phyloP scores from a whole-genome alignment of 495 filamentous ascomycete species.

The Extremus antarcticus region DNA sequence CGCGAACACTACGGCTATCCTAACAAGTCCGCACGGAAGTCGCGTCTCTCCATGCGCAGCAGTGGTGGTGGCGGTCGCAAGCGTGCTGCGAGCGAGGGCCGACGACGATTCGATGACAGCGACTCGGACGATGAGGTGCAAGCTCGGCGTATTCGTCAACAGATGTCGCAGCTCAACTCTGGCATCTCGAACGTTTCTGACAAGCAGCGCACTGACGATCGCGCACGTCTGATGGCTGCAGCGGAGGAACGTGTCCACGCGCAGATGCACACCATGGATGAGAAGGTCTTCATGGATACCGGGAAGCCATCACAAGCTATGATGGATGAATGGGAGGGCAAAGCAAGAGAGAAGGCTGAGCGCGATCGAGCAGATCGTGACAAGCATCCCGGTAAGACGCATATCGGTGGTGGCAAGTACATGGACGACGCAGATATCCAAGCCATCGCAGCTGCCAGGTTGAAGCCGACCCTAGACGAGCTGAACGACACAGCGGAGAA shows the following conservation, averaged over 20 bases:
- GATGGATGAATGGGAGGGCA: slow-evolving; percentile 67
- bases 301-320: slow-evolving; percentile 62
- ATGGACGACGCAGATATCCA: slow-evolving; percentile 74
- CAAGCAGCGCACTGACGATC: slow-evolving; percentile 62
- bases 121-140: slow-evolving; percentile 53
- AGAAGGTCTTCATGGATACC: slow-evolving; percentile 62
- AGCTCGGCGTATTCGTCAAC: slow-evolving; percentile 61
- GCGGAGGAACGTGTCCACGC: slow-evolving; percentile 78
- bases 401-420: slow-evolving; percentile 71
- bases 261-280: slow-evolving; percentile 66
- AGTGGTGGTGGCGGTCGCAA: slow-evolving; percentile 32
- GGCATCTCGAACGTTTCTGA: slow-evolving; percentile 59
- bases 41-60: slow-evolving; percentile 40
- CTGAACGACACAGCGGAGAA: slow-evolving; percentile 66
- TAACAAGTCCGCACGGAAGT: slow-evolving; percentile 36
- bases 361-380: slow-evolving; percentile 50
- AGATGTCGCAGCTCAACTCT: slow-evolving; percentile 66
- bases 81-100: slow-evolving; percentile 58
- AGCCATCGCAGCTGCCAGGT: slow-evolving; percentile 60
- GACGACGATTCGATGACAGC: slow-evolving; percentile 21
- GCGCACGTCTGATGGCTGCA: slow-evolving; percentile 59
- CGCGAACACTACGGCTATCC: slow-evolving; percentile 60
- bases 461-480: slow-evolving; percentile 88
- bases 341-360: slow-evolving; percentile 55
- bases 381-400: slow-evolving; percentile 50